Conservation (phyloP, 805 yeast species). For the Saturnispora besseyi region DNA sequence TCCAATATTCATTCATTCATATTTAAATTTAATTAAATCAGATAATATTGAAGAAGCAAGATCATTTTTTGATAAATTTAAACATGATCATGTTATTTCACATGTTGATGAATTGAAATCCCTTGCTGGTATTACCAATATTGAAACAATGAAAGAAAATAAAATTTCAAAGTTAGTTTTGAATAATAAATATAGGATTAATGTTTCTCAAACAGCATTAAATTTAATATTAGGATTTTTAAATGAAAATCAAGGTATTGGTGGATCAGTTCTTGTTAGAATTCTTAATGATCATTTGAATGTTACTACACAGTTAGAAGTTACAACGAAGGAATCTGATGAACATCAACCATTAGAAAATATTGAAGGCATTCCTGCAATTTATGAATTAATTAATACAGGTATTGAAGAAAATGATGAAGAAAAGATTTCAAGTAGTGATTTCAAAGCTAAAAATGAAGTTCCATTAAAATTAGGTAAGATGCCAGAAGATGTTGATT, state of each 20-base stretch:
- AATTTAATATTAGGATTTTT: conserved; percentile 77
- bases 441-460: conserved; percentile 36
- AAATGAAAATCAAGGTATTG: conserved; percentile 86
- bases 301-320: conserved; percentile 34
- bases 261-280: conserved; percentile 81
- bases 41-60: conserved; percentile 55
- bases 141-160: conserved; percentile 77
- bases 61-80: conserved; percentile 64
- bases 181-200: conserved; percentile 61
- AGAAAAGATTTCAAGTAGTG: conserved; percentile 29
- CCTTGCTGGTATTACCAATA: conserved; percentile 64
- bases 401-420: conserved; percentile 16
- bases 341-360: conserved; percentile 32
- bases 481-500: conserved; percentile 80
- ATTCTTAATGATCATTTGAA: conserved; percentile 77
- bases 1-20: conserved; percentile 90
- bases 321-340: conserved; percentile 38
- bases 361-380: conserved; percentile 42
- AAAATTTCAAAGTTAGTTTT: conserved; percentile 70
- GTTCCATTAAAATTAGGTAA: conserved; percentile 74
- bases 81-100: conserved; percentile 59
- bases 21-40: conserved; percentile 66
- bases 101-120: conserved; percentile 73
- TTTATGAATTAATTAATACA: conserved; percentile 28
- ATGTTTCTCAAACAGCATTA: conserved; percentile 74